Conservation (phyloP, 768 basidiomycete species). For the Tulasnella sp. region DNA sequence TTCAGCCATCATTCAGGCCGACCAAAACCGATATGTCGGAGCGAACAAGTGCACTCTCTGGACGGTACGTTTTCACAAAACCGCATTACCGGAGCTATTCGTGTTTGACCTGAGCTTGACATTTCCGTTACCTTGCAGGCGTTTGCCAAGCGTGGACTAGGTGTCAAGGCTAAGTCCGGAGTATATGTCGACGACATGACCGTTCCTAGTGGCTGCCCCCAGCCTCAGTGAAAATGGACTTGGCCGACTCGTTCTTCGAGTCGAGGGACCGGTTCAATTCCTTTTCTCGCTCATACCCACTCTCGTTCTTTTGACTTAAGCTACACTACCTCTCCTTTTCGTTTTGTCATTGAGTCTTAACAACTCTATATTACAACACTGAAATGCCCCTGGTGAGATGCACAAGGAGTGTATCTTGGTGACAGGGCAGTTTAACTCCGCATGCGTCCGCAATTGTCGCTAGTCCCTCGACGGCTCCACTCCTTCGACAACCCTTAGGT, state of each 20-base stretch:
- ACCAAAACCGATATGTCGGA: conserved; percentile 41
- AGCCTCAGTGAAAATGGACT: not conserved
- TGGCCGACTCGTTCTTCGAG: not conserved
- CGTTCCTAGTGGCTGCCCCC: conserved; percentile 30
- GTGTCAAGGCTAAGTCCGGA: conserved; percentile 29
- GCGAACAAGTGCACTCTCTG: conserved; percentile 41
- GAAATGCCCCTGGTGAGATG: not conserved
- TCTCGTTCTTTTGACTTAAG: not conserved
- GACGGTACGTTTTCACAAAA: conserved; percentile 19
- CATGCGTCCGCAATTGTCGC: too few relatives aligned
- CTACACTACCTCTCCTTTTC: not conserved
- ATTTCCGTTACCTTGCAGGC: conserved; percentile 40
- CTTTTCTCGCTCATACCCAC: not conserved
- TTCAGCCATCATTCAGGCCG: conserved; percentile 37
- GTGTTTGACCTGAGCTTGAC: not conserved
- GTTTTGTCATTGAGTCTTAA: not conserved
- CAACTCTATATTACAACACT: not conserved
- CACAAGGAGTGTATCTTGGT: not conserved
- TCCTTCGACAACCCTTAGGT: too few relatives aligned
- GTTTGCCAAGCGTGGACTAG: conserved; percentile 46
- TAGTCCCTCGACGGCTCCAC: too few relatives aligned
- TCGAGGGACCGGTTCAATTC: not conserved
- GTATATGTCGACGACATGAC: conserved; percentile 30
- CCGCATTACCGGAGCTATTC: not conserved
- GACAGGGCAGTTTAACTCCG: not conserved